Percentiles rank a stretch among this genome's conserved stretches.
Conservation (phyloP, 352 stramenopile genomes). For the Poterioochromonas sp. region DNA sequence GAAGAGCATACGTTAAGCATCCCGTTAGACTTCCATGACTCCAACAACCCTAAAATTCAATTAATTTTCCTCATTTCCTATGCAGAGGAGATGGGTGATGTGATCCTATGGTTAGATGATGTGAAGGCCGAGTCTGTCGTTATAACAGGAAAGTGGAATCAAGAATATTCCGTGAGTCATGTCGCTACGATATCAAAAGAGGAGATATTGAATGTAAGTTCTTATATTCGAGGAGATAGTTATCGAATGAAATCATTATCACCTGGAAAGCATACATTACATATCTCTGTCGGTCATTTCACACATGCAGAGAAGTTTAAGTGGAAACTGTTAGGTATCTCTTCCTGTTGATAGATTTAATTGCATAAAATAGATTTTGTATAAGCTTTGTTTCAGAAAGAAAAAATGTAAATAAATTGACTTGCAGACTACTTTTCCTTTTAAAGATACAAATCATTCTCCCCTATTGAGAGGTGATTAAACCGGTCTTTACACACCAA, state of each 20-base stretch:
- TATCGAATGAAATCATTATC: background rate
- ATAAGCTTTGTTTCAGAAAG: too few relatives aligned
- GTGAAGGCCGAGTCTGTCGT: background rate
- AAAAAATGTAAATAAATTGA: background rate
- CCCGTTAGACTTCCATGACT: background rate
- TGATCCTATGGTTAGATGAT: conserved; percentile 22
- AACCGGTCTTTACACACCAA: conserved; percentile 24
- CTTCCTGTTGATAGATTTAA: background rate
- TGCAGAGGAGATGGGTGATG: conserved; percentile 5
- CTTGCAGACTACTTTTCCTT: background rate
- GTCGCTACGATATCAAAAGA: conserved; percentile 7
- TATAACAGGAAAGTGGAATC: conserved; percentile 10
- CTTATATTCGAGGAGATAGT: background rate
- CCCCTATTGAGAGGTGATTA: background rate
- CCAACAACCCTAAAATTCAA: background rate
- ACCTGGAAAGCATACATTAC: conserved; percentile 20
- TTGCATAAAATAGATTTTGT: too few relatives aligned
- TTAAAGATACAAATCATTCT: background rate
- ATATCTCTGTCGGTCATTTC: background rate
- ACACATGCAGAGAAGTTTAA: conserved; percentile 6
- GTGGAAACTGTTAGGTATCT: conserved; percentile 26
- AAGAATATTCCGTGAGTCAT: conserved; percentile 5
- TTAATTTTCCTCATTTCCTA: background rate
- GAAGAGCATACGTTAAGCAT: background rate
- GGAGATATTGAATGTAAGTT: background rate